A percentile compares a stretch with the other conserved stretches of the same genome.
These are phyloP conservation scores for Choiromyces venosus DNA, from an alignment of 495 filamentous ascomycete species.

Conservation along the genomic window DNA sequence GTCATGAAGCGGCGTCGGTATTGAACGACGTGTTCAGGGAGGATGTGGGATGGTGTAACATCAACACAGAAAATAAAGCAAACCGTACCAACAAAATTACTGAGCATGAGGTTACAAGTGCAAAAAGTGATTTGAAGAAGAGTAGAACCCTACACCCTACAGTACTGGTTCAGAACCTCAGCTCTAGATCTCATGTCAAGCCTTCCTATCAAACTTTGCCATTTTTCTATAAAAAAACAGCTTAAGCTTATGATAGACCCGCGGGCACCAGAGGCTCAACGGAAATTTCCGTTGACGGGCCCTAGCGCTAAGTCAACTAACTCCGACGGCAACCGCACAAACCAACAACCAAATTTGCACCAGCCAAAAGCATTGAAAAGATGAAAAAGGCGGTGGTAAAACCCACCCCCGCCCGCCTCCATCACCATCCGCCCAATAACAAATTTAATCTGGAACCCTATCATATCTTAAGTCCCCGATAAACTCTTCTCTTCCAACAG, in stretches of 20 bases:
- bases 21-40: background rate
- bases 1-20: conserved; percentile 4
- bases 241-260: background rate
- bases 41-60: background rate
- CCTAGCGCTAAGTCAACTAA: background rate
- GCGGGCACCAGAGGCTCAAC: background rate
- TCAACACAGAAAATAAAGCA: background rate
- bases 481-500: background rate
- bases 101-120: background rate
- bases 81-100: background rate
- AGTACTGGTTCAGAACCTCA: background rate
- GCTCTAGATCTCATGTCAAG: background rate
- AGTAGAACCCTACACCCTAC: background rate
- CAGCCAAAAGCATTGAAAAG: background rate
- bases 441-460: background rate
- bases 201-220: background rate
- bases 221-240: background rate
- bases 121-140: background rate
- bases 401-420: background rate
- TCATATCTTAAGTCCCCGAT: too few species aligned
- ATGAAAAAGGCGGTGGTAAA: too few species aligned
- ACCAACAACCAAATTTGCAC: background rate
- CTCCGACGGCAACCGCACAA: background rate
- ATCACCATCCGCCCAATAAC: background rate
- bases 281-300: background rate